A percentile compares a stretch with the other conserved stretches of the same genome.
phyloP scores from a whole-genome alignment of 306 rosid species.

The Cicer cuneatum region DNA sequence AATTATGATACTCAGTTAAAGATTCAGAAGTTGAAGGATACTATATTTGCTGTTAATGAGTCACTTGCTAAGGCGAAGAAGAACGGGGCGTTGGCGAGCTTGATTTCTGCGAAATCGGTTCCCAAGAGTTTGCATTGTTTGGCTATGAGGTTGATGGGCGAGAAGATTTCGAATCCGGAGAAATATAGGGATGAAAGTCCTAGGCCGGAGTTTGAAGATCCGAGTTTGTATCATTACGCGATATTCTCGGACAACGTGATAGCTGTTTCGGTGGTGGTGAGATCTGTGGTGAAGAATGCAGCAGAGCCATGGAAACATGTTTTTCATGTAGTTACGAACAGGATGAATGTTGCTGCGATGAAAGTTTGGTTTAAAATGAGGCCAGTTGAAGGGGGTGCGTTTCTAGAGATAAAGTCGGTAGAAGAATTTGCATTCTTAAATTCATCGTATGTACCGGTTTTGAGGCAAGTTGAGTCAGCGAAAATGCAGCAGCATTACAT shows the following conservation, averaged over 20 bases:
- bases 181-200: constrained; percentile 81
- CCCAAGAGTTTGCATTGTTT: constrained; percentile 99
- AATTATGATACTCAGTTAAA: constrained; percentile 93
- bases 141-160: constrained; percentile 96
- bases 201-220: constrained; percentile 86
- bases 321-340: constrained; percentile 85
- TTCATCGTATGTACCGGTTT: constrained; percentile 77
- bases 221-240: constrained; percentile 88
- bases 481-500: constrained; percentile 61
- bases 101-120: constrained; percentile 83
- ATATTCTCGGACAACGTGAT: constrained; percentile 93
- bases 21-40: constrained; percentile 98
- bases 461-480: constrained; percentile 72
- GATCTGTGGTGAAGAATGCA: constrained; percentile 91
- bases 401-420: constrained; percentile 86
- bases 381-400: constrained; percentile 83
- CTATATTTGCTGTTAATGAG: constrained; percentile 90
- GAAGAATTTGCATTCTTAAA: constrained; percentile 84
- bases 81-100: constrained; percentile 89
- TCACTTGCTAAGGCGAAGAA: constrained; percentile 91
- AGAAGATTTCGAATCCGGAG: constrained; percentile 80
- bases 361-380: constrained; percentile 99
- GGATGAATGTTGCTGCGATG: constrained; percentile 98
- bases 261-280: constrained; percentile 92
- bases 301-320: constrained; percentile 95